Evolutionary conservation across 1,139 yeast species (phyloP), one percentile per base, ranked within the genome.

Genomic region (Hansenula lynferdii): DNA sequence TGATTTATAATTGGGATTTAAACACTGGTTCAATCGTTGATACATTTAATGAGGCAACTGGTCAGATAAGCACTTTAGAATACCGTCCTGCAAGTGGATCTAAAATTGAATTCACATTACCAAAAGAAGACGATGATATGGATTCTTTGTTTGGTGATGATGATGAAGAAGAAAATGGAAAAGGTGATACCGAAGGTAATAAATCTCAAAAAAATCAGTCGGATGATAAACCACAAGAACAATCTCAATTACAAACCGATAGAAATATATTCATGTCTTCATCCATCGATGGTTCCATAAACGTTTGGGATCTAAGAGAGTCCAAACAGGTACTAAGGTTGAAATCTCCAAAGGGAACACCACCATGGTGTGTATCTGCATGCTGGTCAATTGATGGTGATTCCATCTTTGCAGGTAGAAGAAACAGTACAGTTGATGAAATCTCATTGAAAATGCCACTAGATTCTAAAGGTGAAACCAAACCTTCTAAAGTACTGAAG

Each of bases 311-410:
- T 60, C 64, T 75, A 6, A 71, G 98, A 44, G 59, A 72, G 1
- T 56, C 64, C 1, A 47, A 58, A 6, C 60, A 67, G 2, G 82
- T 80, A 0, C 70, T 81, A 4, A 67, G 74, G 28, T 61, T 85
- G 18, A 77, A 79, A 2, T 75, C 80, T 4, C 78, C 87, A 0
- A 67, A 72, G 7, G 78, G 78, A 1, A 74, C 80, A 0, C 96
- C 97, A 1, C 98, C 98, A 0, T 92, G 97, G 97, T 84, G 96
- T 61, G 81, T 85, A 75, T 75, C 87, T n/a, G 80, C 96, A 1
- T 77, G 87, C 38, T 94, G 97, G 97, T 82, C 96, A 6, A 69
- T 71, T 40, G 81, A 82, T 52, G 98, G 98, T 8, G 81, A 85
- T 42, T 70, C 67, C 34, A 72, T 90, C 12, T 92, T 72, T 53